Percentiles rank a stretch among this genome's conserved stretches.
Conservation (phyloP, 768 basidiomycete species). For the Strobilomyces echinocephalus region DNA sequence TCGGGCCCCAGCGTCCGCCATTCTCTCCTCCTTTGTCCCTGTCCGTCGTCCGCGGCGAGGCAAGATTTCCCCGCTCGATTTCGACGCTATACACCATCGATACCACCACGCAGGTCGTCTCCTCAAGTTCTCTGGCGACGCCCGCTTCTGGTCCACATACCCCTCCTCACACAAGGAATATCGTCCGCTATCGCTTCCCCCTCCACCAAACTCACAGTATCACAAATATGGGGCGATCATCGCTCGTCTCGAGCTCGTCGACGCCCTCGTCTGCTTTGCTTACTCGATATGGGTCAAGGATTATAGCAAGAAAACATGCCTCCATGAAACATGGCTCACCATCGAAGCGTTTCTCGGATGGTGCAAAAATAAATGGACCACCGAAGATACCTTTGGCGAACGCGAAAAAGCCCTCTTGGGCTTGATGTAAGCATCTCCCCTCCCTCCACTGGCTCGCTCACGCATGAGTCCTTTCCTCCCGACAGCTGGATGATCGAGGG, state of each 20-base stretch:
- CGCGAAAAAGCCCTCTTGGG: constrained; percentile 62
- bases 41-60: constrained; percentile 67
- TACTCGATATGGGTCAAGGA: constrained; percentile 82
- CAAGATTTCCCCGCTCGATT: constrained; percentile 42
- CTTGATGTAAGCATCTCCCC: constrained; percentile 59
- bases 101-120: constrained; percentile 66
- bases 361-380: constrained; percentile 67
- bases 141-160: constrained; percentile 72
- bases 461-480: constrained; percentile 19
- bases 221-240: constrained; percentile 73
- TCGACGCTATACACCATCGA: constrained; percentile 60
- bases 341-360: constrained; percentile 65
- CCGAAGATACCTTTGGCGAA: constrained; percentile 40
- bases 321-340: constrained; percentile 60
- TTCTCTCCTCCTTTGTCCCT: constrained; percentile 42
- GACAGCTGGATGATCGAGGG: constrained; percentile 75
- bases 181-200: constrained; percentile 58
- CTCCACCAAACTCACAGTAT: constrained; percentile 61
- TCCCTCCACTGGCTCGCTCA: constrained; percentile 20
- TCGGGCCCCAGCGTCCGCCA: constrained; percentile 27
- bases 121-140: constrained; percentile 82
- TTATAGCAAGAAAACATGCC: constrained; percentile 50
- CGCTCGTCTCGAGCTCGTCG: constrained; percentile 73
- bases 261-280: constrained; percentile 78
- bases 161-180: constrained; percentile 61